Evolutionary conservation across 2,329 filamentous ascomycete genomes (phyloP), one percentile per base, ranked within the genome.

Genomic region (Bipolaris gigantea): DNA sequence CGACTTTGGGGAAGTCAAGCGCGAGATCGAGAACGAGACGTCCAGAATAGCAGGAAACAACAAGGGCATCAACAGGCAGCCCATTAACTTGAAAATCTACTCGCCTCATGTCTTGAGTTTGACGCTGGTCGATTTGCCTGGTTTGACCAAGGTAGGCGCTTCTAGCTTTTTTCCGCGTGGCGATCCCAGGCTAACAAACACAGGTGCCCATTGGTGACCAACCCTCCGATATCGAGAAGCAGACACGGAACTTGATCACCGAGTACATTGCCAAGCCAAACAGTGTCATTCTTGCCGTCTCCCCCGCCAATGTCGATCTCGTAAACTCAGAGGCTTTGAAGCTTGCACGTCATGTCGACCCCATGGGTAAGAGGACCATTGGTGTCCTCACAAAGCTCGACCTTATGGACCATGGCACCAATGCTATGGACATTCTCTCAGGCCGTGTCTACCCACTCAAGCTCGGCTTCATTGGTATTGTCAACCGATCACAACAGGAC

Each of bases 211-310:
- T 99, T 74, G 94, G 94, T 63, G 94, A 99, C 74, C 94, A 99
- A 74, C 94, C 94, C 7, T 87, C 89, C 67, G 94, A 99, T 72
- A 99, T 99, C 70, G 94, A 99, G 81, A 97, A 97, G 77, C 94
- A 99, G 78, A 99, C 94, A 30, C 86, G 93, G 61, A 96, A 91
- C 64, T 84, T 99, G 67, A 97, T 99, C 67, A 89, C 92, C 51
- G 94, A 99, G 79, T 99, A 97, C 73, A 99, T 97, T 70, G 92
- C 92, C 53, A 99, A 99, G 79, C 93, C 94, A 13, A 99, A 99
- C 82, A 97, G 93, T 77, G 96, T 99, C 70, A 88, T 99, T 61
- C 84, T 99, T 48, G 94, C 94, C 30, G 94, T 99, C 21, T 97
- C 94, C 11, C 93, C 94, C 16, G 94, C 94, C 48, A 99, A 99